Base-by-base conservation (phyloP, 345 rosid genomes). In the Citrus inodora region DNA sequence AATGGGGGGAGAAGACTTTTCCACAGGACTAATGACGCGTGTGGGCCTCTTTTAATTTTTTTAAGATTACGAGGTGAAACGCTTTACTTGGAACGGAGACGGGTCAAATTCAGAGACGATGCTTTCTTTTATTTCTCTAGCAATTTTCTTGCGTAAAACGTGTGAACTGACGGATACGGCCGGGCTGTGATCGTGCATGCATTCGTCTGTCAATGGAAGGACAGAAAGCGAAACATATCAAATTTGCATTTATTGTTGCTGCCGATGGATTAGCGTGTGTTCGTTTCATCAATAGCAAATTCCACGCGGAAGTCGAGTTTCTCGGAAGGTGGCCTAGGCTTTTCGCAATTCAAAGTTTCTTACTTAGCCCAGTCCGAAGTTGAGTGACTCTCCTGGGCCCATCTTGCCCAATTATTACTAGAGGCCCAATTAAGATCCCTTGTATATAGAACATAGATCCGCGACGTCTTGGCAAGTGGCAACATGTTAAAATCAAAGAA, bases 401-500 rank as follows among this genome's bases (percentile, higher is more conserved):
- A 11, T 42, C 51, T 11, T 3, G 51, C 51, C 16, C 14, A 11
- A 42, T 4, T 11, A 11, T 42, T 0, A 10, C 16, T 0, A 10
- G 16, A 42, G 16, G 51, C 51, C 51, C 51, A 42, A 42, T 10
- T 3, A 0, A 11, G 51, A 42, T 42, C 16, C 51, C 51, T 42
- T 1, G 14, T 42, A 3, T 0, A 3, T 11, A 3, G 14, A 42
- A 42, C 0, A 10, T 0, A 11, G 9, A 42, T 1, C 4, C 3
- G 4, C 16, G 16, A 42, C 48, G 48, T 42, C 48, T 0, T 42
- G 16, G 16, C 48, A 42, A 42, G 14, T 10, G 14, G 14, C 51
- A 42, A 42, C 51, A 42, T 11, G 0, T 11, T 42, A 42, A 42
- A 42, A 11, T 42, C 51, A 0, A 42, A 3, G 51, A 42, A 42